Evolutionary conservation across 495 filamentous ascomycete species (phyloP), one percentile per base, ranked within the genome.

Genomic region (Chaetomium cochliodes): DNA sequence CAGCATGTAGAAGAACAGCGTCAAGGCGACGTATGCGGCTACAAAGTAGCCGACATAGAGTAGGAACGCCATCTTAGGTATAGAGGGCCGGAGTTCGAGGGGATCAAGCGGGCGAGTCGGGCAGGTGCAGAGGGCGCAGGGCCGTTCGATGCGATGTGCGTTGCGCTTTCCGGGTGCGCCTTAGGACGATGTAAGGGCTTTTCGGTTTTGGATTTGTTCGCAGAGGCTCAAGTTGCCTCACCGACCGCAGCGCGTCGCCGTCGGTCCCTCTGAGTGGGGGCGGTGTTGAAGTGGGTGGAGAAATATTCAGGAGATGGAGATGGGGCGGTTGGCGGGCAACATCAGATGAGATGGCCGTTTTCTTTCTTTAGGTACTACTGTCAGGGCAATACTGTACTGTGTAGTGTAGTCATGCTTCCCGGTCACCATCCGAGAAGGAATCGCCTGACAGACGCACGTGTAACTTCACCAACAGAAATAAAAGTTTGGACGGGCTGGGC

Each of bases 1-100:
- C 50, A 90, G 73, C 67, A 85, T 78, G 68, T 81, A 80, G 78
- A 88, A 75, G 62, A 82, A 81, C 47, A 87, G 75, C 22, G 82
- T 86, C 54, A 87, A 76, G 52, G 80, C 85, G 66, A 82, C 76
- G 65, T 84, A 89, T 47, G 82, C 77, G 64, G 76, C 82, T 71
- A 87, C 78, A 67, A 87, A 76, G 75, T 85, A 83, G 65, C 76
- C 76, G 57, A 87, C 50, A 72, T 76, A 78, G 46, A 69, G 67
- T 57, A 77, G 65, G 50, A 82, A 59, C 57, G 71, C 70, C 74
- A 74, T 74, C 6, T 30, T n/a, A 65, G 22, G 53, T 41, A 25
- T 33, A 33, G 44, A 30, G 52, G 13, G 28, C 12, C 18, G 28
- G 39, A 18, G 46, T 50, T 50, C 44, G 44, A 47, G 44, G 51